Conservation (phyloP, 495 filamentous ascomycete genomes). For the Talaromyces ruber region DNA sequence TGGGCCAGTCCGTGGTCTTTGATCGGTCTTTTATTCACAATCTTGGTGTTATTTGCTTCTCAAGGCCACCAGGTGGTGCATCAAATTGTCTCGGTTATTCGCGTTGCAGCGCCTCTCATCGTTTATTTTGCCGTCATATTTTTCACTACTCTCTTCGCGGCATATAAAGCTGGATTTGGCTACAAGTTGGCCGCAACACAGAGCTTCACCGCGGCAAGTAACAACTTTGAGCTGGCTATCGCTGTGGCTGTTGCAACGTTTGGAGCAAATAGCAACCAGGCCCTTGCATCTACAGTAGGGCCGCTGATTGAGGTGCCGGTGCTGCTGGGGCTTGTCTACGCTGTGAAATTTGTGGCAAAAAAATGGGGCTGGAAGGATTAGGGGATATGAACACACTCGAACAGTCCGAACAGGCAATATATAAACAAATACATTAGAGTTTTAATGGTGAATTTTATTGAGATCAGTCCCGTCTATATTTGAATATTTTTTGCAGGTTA, state of each 20-base stretch:
- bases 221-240: constrained; percentile 93
- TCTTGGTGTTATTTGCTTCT: constrained; percentile 75
- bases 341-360: constrained; percentile 41
- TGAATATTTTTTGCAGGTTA: background rate
- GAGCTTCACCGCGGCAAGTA: constrained; percentile 90
- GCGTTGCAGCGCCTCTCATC: constrained; percentile 71
- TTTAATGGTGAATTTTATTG: constrained; percentile 1
- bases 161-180: constrained; percentile 56
- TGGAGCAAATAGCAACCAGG: constrained; percentile 73
- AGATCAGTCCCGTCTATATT: background rate
- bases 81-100: constrained; percentile 73
- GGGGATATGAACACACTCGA: background rate
- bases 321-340: constrained; percentile 71
- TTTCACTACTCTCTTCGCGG: constrained; percentile 51
- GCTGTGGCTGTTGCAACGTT: constrained; percentile 83
- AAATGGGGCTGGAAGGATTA: constrained; percentile 50
- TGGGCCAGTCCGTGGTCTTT: constrained; percentile 66
- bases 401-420: background rate
- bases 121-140: constrained; percentile 76
- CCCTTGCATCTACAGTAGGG: constrained; percentile 81
- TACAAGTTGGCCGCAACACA: constrained; percentile 71
- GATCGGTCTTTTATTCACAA: constrained; percentile 78
- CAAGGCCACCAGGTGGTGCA: constrained; percentile 73
- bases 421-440: constrained; percentile 2
- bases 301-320: constrained; percentile 91